These are phyloP conservation scores for Macrophomina pseudophaseolina DNA, from an alignment of 2,329 filamentous ascomycete species.

Conservation along the genomic window DNA sequence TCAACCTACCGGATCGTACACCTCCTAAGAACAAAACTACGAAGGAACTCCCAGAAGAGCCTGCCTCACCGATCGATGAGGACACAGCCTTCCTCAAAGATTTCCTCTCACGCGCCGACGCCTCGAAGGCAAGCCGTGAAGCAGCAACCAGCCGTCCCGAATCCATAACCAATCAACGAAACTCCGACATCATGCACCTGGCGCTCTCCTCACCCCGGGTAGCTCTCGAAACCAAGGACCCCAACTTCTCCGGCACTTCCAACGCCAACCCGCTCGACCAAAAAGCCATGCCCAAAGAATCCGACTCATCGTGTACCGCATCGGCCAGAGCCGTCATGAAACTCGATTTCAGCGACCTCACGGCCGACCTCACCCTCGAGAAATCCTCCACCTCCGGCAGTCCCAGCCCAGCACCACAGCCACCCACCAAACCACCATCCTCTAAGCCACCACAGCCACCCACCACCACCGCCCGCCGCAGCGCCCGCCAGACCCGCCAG, in stretches of 20 bases:
- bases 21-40: constrained; percentile 6
- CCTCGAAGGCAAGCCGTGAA: constrained; percentile 48
- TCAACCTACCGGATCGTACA: constrained; percentile 17
- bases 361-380: background rate
- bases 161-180: constrained; percentile 53
- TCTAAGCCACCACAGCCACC: constrained; percentile 17
- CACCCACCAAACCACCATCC: background rate
- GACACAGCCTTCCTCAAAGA: constrained; percentile 57
- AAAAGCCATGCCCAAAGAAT: background rate
- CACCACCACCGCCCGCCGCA: constrained; percentile 38
- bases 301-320: background rate
- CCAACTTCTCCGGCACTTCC: constrained; percentile 47
- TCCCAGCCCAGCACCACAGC: no score
- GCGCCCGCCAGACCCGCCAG: constrained; percentile 39
- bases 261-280: background rate
- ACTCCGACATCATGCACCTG: constrained; percentile 53
- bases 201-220: constrained; percentile 53
- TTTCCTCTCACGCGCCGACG: constrained; percentile 56
- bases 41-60: constrained; percentile 4
- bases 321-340: background rate
- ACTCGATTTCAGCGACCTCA: constrained; percentile 10
- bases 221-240: constrained; percentile 53
- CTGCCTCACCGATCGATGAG: constrained; percentile 43
- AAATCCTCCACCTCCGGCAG: background rate
- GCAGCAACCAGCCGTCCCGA: constrained; percentile 44